Conservation (phyloP, 306 rosid species). For the Astragalus glycyphyllos region DNA sequence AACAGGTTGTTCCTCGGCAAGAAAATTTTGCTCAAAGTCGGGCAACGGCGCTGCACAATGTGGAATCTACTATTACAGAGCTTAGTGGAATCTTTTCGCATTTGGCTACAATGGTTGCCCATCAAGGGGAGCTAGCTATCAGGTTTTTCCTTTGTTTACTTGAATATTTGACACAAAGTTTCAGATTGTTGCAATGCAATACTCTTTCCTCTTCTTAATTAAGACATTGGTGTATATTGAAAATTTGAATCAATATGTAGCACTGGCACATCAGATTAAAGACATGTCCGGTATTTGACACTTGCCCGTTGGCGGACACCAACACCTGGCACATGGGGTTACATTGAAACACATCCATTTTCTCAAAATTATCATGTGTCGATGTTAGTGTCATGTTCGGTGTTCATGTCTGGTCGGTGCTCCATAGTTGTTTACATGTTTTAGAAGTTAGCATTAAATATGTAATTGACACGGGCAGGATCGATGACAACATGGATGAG, state of each 20-base stretch:
- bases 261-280: too few relatives aligned
- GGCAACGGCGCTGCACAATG: constrained; percentile 83
- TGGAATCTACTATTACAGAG: constrained; percentile 94
- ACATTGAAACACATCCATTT: too few relatives aligned
- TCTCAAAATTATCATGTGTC: too few relatives aligned
- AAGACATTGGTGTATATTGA: constrained; percentile 18
- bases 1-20: constrained; percentile 90
- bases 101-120: constrained; percentile 97
- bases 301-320: too few relatives aligned
- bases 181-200: constrained; percentile 6
- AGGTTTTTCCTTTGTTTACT: constrained; percentile 62
- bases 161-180: not conserved
- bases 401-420: too few relatives aligned
- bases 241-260: not conserved
- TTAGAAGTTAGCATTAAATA: constrained; percentile 40
- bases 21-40: constrained; percentile 76
- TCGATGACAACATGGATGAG: constrained; percentile 93
- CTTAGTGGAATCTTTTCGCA: constrained; percentile 91
- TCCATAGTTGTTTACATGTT: constrained; percentile 33
- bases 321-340: too few relatives aligned
- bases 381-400: too few relatives aligned
- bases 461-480: constrained; percentile 60
- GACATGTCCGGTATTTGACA: too few relatives aligned
- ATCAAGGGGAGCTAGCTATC: constrained; percentile 98
- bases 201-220: constrained; percentile 18